phyloP scores from a whole-genome alignment of 768 basidiomycete genomes.

The Boletellus emodensis region DNA sequence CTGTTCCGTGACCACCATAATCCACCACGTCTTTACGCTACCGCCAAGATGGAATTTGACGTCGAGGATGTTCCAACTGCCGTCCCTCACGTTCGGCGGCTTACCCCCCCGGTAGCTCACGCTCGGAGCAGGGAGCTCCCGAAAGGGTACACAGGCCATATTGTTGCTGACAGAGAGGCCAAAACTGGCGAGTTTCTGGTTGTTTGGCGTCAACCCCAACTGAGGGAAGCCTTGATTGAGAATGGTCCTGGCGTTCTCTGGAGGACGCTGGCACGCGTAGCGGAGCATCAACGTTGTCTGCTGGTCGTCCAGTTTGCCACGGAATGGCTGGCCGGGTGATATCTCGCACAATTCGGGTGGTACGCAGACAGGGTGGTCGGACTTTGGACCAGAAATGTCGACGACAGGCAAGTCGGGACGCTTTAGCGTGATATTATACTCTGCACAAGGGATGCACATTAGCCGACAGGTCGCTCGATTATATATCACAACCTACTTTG shows the following conservation, averaged over 20 bases:
- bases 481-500: constrained; percentile 42
- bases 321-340: constrained; percentile 52
- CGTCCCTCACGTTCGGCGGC: constrained; percentile 46
- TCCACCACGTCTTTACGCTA: constrained; percentile 55
- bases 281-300: constrained; percentile 71
- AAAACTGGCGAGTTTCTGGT: constrained; percentile 48
- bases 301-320: constrained; percentile 53
- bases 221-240: constrained; percentile 51
- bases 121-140: constrained; percentile 57
- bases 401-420: constrained; percentile 53
- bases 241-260: constrained; percentile 55
- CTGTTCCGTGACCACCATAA: constrained; percentile 60
- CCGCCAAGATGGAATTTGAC: constrained; percentile 64
- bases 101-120: constrained; percentile 51
- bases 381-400: constrained; percentile 41
- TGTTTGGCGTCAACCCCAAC: constrained; percentile 47
- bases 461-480: background rate
- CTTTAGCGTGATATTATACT: constrained; percentile 52
- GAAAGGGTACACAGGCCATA: constrained; percentile 63
- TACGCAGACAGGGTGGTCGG: constrained; percentile 37
- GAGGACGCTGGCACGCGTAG: constrained; percentile 61
- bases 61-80: constrained; percentile 73
- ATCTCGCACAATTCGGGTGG: constrained; percentile 75
- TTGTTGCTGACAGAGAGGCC: constrained; percentile 49
- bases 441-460: constrained; percentile 32